Evolutionary conservation across 371 early-diverging fungal species (phyloP), one percentile per base, ranked within the genome.

Genomic region (Coemansia sp.): DNA sequence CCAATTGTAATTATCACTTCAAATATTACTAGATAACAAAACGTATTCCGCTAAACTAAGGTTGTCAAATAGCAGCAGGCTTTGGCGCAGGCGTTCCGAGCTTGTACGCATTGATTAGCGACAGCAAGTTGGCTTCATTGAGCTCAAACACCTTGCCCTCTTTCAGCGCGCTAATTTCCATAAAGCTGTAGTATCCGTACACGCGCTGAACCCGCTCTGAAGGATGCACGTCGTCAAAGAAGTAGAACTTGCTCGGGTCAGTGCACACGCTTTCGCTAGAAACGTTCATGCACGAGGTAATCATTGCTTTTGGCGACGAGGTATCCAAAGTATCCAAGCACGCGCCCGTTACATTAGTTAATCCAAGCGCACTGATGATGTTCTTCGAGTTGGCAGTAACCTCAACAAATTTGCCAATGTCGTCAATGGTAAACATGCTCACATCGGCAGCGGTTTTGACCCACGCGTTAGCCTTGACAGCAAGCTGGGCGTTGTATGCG

Each of bases 181-280:
- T 59, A 59, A 55, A 64, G 3, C 47, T 58, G 25, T 64, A 72
- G n/a, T 72, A 72, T 20, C 72, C 72, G 18, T 47, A 72, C 20
- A 72, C 26, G 18, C 72, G 64, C 5, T 72, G 72, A 3, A 72
- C 61, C 3, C 72, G 67, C 14, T 72, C 72, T 16, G 68, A 44
- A 0, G 72, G 69, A 20, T 72, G 72, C 12, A 72, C 64, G 5
- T 42, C 23, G 47, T 72, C 72, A 21, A 68, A 68, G 59, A 63
- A 72, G 39, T 63, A 72, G 55, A 53, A 52, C 2, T 47, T 40
- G 64, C 68, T 63, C 8, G 72, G 72, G 37, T 72, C 64, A 2
- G 26, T 18, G 50, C 68, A 68, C 48, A 58, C n/a, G 54, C 52
- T 63, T 28, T 11, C 54, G 20, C 33, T 21, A 3, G 16, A 4